Evolutionary conservation across 2,329 filamentous ascomycete genomes (phyloP).

Genomic region (Botryotinia calthae): DNA sequence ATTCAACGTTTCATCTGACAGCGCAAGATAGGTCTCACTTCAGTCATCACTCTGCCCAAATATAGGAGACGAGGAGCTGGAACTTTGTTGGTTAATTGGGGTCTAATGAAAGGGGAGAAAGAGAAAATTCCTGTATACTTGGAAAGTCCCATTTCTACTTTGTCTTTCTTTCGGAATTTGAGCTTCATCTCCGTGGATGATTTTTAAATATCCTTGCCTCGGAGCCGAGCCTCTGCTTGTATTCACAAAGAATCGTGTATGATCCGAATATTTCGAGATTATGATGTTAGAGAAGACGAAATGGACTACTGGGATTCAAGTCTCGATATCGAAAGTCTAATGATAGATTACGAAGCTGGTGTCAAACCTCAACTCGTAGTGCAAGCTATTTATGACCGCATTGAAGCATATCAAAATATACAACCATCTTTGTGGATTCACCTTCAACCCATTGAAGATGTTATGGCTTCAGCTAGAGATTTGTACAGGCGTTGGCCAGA

Average conservation of each 20-base stretch:
- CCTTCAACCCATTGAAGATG: slow-evolving; percentile 43
- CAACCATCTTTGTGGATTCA: slow-evolving; percentile 53
- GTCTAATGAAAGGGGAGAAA: slow-evolving; percentile 26
- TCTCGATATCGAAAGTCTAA: slow-evolving; percentile 31
- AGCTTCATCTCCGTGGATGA: slow-evolving; percentile 31
- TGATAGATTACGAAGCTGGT: slow-evolving; percentile 33
- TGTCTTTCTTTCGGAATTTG: slow-evolving; percentile 29
- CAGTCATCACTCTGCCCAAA: slow-evolving; percentile 30
- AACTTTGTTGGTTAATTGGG: slow-evolving; percentile 33
- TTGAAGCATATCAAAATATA: slow-evolving; percentile 44
- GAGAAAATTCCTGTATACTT: slow-evolving; percentile 32
- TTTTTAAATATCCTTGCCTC: slow-evolving; percentile 29
- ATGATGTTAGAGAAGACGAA: slow-evolving; percentile 19
- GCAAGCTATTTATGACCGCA: slow-evolving; percentile 34
- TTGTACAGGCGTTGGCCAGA: slow-evolving; percentile 44
- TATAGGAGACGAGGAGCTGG: slow-evolving; percentile 32
- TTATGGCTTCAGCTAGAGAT: slow-evolving; percentile 43
- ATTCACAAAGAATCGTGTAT: slow-evolving; percentile 35
- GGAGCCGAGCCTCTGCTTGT: slow-evolving; percentile 11
- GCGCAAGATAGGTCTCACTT: slow-evolving; percentile 30
- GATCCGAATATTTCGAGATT: slow-evolving; percentile 30
- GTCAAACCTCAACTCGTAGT: slow-evolving; percentile 34
- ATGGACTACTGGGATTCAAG: slow-evolving; percentile 34
- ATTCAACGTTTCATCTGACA: not conserved
- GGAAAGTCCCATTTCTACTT: slow-evolving; percentile 32